A percentile compares a stretch with the other conserved stretches of the same genome.
Evolutionary conservation across 2,329 filamentous ascomycete species (phyloP).

Genomic region (Epichloe sp.): DNA sequence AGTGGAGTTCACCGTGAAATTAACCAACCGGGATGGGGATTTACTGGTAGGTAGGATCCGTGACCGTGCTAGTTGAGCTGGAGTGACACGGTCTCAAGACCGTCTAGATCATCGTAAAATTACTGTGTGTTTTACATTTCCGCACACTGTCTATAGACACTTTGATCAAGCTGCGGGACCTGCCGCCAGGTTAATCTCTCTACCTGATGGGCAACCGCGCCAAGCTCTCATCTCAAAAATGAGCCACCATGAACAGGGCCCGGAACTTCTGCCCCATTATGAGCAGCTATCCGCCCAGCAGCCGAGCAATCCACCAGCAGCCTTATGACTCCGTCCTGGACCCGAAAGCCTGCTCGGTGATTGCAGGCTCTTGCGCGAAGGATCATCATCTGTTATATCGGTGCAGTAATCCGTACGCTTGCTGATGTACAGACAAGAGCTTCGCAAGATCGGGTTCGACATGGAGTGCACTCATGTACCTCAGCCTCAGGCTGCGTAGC

Average conservation of each 20-base stretch:
- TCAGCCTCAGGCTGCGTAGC: no score
- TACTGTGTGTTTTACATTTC: not conserved
- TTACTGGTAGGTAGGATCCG: constrained; percentile 16
- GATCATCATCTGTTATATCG: no score
- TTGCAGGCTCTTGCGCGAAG: not conserved
- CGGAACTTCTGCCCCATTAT: not conserved
- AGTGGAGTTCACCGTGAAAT: constrained; percentile 29
- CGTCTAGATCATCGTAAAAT: rapidly evolving
- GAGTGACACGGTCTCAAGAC: constrained; percentile 2
- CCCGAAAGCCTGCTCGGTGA: not conserved
- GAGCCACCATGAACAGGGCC: not conserved
- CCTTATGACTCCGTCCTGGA: not conserved
- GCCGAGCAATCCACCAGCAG: no score
- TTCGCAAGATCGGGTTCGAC: no score
- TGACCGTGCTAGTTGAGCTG: not conserved
- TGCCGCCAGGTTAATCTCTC: not conserved
- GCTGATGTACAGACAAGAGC: no score
- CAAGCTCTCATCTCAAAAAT: constrained; percentile 5
- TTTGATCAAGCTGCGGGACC: constrained; percentile 2
- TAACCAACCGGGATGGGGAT: constrained; percentile 21
- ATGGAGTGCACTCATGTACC: no score
- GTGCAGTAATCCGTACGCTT: no score
- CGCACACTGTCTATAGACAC: not conserved
- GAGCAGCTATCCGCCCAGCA: not conserved
- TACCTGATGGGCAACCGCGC: not conserved